Conservation (phyloP, 352 stramenopile species). For the Pythium guiyangense region DNA sequence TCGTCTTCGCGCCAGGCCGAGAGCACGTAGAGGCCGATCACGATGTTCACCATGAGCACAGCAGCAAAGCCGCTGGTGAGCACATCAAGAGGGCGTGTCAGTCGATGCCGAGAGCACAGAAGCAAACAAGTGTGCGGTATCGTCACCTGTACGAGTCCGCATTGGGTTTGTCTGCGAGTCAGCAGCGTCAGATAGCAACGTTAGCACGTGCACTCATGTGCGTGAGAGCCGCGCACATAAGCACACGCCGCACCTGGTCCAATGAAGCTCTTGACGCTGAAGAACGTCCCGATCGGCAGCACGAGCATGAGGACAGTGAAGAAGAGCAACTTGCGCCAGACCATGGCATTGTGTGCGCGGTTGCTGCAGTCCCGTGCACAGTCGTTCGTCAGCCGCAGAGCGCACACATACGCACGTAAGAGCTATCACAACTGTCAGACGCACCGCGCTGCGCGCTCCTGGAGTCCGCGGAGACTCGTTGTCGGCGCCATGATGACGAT, state of each 20-base stretch:
- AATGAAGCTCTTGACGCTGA: constrained; percentile 46
- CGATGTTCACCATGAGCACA: constrained; percentile 71
- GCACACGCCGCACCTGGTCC: constrained; percentile 22
- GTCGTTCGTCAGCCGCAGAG: background rate
- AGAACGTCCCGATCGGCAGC: constrained; percentile 63
- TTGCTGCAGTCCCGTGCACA: constrained; percentile 30
- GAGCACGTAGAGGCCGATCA: constrained; percentile 74
- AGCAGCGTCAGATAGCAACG: no score
- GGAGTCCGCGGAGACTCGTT: constrained; percentile 44
- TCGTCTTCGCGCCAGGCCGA: constrained; percentile 65
- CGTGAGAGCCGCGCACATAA: background rate
- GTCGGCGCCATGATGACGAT: background rate
- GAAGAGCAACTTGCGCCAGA: constrained; percentile 63
- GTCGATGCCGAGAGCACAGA: no score
- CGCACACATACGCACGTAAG: no score
- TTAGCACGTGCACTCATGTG: background rate
- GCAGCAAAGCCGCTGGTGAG: constrained; percentile 52
- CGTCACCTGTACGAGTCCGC: constrained; percentile 72
- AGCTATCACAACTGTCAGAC: no score
- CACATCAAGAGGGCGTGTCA: no score
- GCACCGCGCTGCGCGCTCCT: constrained; percentile 36
- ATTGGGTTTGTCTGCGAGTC: constrained; percentile 32
- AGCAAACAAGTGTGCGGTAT: no score
- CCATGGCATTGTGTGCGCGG: constrained; percentile 62
- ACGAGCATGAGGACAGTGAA: constrained; percentile 72